These are phyloP conservation scores for Circinella minor DNA, from an alignment of 371 early-diverging fungal genomes.

Conservation along the genomic window DNA sequence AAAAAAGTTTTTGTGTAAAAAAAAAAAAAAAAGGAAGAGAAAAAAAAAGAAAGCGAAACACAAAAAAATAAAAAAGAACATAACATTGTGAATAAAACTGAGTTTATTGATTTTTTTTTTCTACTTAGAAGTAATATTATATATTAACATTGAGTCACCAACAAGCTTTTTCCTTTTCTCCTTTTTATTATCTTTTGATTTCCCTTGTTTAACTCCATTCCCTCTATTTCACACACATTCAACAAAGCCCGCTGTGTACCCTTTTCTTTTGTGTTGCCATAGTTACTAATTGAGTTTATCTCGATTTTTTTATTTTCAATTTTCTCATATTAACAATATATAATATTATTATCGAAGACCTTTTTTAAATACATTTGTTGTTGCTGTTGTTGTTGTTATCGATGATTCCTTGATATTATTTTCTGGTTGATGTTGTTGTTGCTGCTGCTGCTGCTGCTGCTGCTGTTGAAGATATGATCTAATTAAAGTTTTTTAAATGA, in stretches of 20 bases:
- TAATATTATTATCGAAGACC: background rate
- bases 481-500: background rate
- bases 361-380: background rate
- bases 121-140: background rate
- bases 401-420: background rate
- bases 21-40: background rate
- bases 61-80: too few relatives aligned
- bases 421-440: background rate
- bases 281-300: too few relatives aligned
- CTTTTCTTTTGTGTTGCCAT: too few relatives aligned
- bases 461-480: conserved; percentile 6
- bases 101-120: background rate
- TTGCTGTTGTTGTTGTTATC: background rate
- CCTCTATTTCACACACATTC: too few relatives aligned
- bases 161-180: too few relatives aligned
- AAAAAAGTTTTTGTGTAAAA: background rate
- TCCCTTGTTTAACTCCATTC: too few relatives aligned
- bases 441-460: conserved; percentile 3
- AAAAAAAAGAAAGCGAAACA: background rate
- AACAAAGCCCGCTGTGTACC: too few relatives aligned
- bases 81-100: background rate
- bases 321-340: too few relatives aligned
- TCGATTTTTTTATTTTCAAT: too few relatives aligned
- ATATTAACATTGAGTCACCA: background rate
- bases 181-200: background rate